Evolutionary conservation across 176 grass and related monocot species (phyloP), one percentile per base, ranked within the genome.

Genomic region (Phoenix roebelenii): DNA sequence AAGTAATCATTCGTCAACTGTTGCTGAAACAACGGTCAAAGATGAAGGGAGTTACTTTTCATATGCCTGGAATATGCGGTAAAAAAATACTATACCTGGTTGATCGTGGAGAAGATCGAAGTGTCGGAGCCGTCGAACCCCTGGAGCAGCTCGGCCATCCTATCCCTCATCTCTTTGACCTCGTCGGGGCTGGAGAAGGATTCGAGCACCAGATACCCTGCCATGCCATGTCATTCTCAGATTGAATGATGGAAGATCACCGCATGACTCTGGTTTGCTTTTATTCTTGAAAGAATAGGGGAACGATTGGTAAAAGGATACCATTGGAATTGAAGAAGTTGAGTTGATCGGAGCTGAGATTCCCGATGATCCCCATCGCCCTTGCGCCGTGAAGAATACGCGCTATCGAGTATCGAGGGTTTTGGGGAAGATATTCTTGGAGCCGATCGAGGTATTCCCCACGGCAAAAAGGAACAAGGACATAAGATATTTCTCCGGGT

Each of bases 1-100:
- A 88, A 97, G 70, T 88, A 97, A 56, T 85, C 81, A 53, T 91
- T 84, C 68, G 90, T 91, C 18, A 80, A 19, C 25, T 91, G 81
- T 61, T 77, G 71, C 87, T 97, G 84, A 32, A 55, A 30, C 57
- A 88, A 53, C 25, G 5, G 52, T 19, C 85, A 72, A 66, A 10
- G 39, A 54, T 44, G 35, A 44, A 44, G 1, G 12, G 9, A 44
- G 35, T 44, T 12, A 44, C 63, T 54, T 52, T 35, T 61, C 32
- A 22, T 22, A 26, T 17, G 44, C n/a, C 49, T 19, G 50, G 0
- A 25, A 32, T 49, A 56, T 14, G 35, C 5, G 35, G 35, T 14
- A 44, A 44, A 50, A 18, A 17, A 24, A 25, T 18, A 50, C 7
- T 64, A 22, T 70, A 91, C 92, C 39, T 97, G 87, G 79, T 97